Evolutionary conservation across 192 early-diverging fungal species (phyloP).

Genomic region (Podila epicladia): DNA sequence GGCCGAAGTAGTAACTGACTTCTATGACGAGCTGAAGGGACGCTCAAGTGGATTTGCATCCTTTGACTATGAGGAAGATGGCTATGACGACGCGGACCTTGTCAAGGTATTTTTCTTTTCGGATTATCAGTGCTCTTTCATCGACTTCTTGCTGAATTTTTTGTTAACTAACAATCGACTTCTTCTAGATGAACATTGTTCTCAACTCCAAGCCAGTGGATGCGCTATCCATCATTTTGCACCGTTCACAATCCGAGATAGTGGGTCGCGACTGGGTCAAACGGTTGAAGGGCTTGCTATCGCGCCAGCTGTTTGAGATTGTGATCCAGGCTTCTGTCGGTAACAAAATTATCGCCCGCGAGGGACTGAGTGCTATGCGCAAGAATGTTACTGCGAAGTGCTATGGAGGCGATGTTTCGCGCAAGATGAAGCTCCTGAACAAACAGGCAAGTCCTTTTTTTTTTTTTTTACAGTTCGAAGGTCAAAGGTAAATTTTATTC

Average conservation of each 20-base stretch:
- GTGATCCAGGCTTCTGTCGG: slow-evolving; percentile 90
- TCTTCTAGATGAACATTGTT: slow-evolving; percentile 79
- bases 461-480: too few relatives aligned
- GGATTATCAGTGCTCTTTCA: too few relatives aligned
- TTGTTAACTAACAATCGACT: neutral
- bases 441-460: slow-evolving; percentile 63
- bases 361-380: slow-evolving; percentile 84
- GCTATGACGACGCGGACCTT: slow-evolving; percentile 85
- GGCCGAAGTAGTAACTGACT: slow-evolving; percentile 94
- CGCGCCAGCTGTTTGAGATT: slow-evolving; percentile 94
- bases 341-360: slow-evolving; percentile 86
- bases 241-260: slow-evolving; percentile 71
- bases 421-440: slow-evolving; percentile 97
- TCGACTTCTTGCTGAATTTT: neutral
- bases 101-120: slow-evolving; percentile 67
- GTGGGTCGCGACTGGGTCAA: slow-evolving; percentile 88
- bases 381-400: slow-evolving; percentile 98
- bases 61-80: slow-evolving; percentile 97
- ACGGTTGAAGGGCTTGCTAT: slow-evolving; percentile 84
- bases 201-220: slow-evolving; percentile 94
- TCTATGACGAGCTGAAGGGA: slow-evolving; percentile 95
- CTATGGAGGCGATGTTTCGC: slow-evolving; percentile 96
- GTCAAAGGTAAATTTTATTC: too few relatives aligned
- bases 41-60: slow-evolving; percentile 89
- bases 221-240: slow-evolving; percentile 89